Evolutionary conservation across 345 rosid species (phyloP), one percentile per base, ranked within the genome.

Genomic region (Gossypium sturtianum): DNA sequence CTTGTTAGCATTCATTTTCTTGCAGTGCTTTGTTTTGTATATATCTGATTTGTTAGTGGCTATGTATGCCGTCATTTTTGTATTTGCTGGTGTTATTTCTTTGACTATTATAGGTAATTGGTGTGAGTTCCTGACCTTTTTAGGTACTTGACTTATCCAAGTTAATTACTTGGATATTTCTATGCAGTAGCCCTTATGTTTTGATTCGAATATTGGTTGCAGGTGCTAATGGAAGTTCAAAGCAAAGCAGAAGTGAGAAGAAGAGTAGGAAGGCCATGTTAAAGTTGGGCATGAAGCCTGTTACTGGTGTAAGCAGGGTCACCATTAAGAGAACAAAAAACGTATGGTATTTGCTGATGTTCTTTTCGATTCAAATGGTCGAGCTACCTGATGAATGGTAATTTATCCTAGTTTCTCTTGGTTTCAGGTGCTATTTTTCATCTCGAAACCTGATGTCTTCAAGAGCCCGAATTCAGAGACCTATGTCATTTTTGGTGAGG

Each of bases 171-270:
- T 11, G 22, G 19, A 11, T 27, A 45, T 61, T 16, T 60, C 13
- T 73, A n/a, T 2, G 23, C 12, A 45, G 2, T 25, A 9, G 9
- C 25, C 16, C 15, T 22, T 45, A 73, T 23, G 2, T 29, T 27
- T 57, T 19, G 43, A n/a, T 56, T 19, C 43, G 65, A 66, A 45
- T 43, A 62, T 77, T 59, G 53, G 72, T 70, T 81, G 81, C 83
- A 88, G 97, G 89, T 68, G 87, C 84, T 47, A 85, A 88, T 67
- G 97, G 90, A 67, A 81, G 87, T 67, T 89, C 90, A 7, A 91
- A 91, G 86, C 97, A 91, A 76, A 91, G 93, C 84, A 82, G 94
- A 82, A 91, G 97, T 71, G 97, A 91, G 80, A 91, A 92, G 89
- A 92, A 89, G 80, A 89, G 91, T 72, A 86, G 96, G 16, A 92